phyloP scores from a whole-genome alignment of 257 asterid species.

The Nicotiana noctiflora region DNA sequence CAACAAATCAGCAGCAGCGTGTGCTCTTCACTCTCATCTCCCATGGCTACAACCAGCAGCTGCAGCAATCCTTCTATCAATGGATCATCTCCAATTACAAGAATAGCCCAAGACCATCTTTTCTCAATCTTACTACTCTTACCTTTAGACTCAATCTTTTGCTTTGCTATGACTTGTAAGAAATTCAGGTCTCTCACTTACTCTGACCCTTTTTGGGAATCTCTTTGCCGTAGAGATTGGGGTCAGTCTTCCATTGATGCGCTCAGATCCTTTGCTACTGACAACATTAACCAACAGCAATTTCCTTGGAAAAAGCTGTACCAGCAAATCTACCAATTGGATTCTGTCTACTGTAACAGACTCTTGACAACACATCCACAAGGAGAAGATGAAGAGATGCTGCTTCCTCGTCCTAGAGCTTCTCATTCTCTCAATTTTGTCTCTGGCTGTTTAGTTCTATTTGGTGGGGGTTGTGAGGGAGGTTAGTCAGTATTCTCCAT shows the following conservation, averaged over 20 bases:
- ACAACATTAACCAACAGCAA: constrained; percentile 3
- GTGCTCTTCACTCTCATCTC: not conserved
- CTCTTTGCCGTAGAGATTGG: constrained; percentile 82
- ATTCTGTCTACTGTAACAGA: constrained; percentile 48
- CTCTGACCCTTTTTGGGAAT: constrained; percentile 82
- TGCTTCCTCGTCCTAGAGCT: constrained; percentile 69
- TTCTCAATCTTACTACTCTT: constrained; percentile 60
- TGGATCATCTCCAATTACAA: constrained; percentile 31
- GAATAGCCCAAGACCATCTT: constrained; percentile 64
- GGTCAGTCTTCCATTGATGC: constrained; percentile 43
- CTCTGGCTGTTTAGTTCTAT: constrained; percentile 67
- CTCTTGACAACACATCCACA: constrained; percentile 23
- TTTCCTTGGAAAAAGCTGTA: constrained; percentile 65
- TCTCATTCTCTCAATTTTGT: constrained; percentile 81
- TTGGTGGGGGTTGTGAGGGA: constrained; percentile 94
- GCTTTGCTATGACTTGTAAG: constrained; percentile 60
- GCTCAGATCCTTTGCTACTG: constrained; percentile 19
- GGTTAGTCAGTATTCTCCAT: constrained; percentile 33
- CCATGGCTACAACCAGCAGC: constrained; percentile 54
- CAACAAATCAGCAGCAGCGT: constrained; percentile 3
- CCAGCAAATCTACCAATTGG: constrained; percentile 54
- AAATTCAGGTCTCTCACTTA: constrained; percentile 48
- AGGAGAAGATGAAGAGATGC: constrained; percentile 12
- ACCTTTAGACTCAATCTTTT: constrained; percentile 66
- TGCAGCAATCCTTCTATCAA: constrained; percentile 6